Evolutionary conservation across 163 green algal genomes (phyloP).

Genomic region (Chlamydomonas reinhardtii): DNA sequence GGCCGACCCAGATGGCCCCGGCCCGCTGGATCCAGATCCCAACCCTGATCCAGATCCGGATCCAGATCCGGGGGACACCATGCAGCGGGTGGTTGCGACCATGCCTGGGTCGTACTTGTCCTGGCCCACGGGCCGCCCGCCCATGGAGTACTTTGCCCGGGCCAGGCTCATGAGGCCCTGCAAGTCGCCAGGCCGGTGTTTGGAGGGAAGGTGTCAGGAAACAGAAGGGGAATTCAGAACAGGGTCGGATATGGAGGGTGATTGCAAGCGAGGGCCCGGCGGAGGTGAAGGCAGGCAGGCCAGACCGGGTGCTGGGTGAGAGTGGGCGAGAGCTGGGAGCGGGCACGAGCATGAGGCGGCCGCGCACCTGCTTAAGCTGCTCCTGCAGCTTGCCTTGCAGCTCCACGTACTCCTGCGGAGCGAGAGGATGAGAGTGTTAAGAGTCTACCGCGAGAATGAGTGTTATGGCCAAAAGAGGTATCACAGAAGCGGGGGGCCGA

Average conservation of each 20-base stretch:
- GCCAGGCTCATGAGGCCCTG: constrained; percentile 47
- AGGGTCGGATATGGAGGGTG: no score
- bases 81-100: constrained; percentile 1
- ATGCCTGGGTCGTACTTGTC: constrained; percentile 49
- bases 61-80: not conserved
- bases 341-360: no score
- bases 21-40: no score
- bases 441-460: no score
- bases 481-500: no score
- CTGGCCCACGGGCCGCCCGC: constrained; percentile 27
- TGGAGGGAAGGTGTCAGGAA: no score
- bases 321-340: not conserved
- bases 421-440: no score
- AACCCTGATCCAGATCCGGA: not conserved
- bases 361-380: constrained; percentile 25
- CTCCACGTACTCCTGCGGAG: constrained; percentile 45
- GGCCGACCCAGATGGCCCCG: no score
- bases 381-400: constrained; percentile 23
- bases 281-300: not conserved
- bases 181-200: not conserved
- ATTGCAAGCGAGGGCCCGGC: no score
- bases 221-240: no score
- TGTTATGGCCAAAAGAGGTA: no score
- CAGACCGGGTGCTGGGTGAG: no score
- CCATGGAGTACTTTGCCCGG: constrained; percentile 49